A percentile compares a stretch with the other conserved stretches of the same genome.
These are phyloP conservation scores for Westerdykella aurantiaca DNA, from an alignment of 2,329 filamentous ascomycete species.

Conservation along the genomic window DNA sequence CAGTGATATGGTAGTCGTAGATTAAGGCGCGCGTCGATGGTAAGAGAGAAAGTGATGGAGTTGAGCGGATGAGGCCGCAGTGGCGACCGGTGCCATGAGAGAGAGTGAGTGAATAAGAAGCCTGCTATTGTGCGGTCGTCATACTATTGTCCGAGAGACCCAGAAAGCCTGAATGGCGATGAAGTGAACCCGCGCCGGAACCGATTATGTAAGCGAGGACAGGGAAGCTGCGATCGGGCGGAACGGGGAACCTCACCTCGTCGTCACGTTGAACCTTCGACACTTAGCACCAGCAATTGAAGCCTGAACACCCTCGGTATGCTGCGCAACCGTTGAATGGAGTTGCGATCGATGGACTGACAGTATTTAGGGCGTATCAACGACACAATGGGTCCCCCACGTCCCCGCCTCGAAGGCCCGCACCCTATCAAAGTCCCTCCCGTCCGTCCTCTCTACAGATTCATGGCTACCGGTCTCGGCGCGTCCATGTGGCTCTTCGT, in stretches of 20 bases:
- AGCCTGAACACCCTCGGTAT: constrained; percentile 21
- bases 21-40: neutral
- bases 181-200: too few species aligned
- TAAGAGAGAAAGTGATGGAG: constrained; percentile 7
- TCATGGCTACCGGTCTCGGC: constrained; percentile 78
- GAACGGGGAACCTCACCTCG: constrained; percentile 20
- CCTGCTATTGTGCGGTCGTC: constrained; percentile 14
- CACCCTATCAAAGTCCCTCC: constrained; percentile 57
- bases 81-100: constrained; percentile 18
- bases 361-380: constrained; percentile 14
- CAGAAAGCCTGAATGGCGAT: too few species aligned
- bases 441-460: constrained; percentile 68
- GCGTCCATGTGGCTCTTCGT: constrained; percentile 99
- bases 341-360: neutral
- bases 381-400: constrained; percentile 34
- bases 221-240: constrained; percentile 5
- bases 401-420: constrained; percentile 31
- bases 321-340: neutral
- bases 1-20: neutral
- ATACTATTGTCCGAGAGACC: constrained; percentile 1
- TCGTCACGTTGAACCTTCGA: constrained; percentile 9
- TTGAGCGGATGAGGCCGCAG: constrained; percentile 7
- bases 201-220: neutral
- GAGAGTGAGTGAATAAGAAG: neutral
- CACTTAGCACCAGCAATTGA: constrained; percentile 28